Base-by-base conservation (phyloP, 306 rosid genomes). In the Medicago truncatula region DNA sequence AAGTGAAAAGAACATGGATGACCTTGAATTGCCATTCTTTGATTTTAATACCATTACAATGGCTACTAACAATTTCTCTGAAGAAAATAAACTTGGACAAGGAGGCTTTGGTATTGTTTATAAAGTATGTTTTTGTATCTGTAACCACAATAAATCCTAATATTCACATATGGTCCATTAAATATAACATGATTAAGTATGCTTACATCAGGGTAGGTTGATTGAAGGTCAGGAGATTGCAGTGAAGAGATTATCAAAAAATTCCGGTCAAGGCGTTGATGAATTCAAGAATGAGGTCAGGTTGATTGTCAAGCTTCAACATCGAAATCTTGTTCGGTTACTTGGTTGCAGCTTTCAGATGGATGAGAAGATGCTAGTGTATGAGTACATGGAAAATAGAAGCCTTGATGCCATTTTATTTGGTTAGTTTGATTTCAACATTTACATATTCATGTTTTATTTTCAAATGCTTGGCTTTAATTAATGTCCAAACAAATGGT, bases 331-430 rank as follows among this genome's bases (percentile, higher is more conserved):
- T 46, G 97, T 92, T 60, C 82, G 96, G 12, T 58, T 92, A 14
- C 85, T 89, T 20, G 97, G 93, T 70, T 89, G 89, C 83, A 89
- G 90, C 67, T 53, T 92, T 75, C 90, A 86, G 28, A 70, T 31
- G 77, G 91, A 92, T 9, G 97, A 92, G 64, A 89, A 86, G 89
- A 81, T 92, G 83, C 67, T 89, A 49, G 84, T 92, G 70, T 92
- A 92, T 39, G 97, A 92, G 61, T 92, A 88, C 85, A 76, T 92
- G 97, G 91, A 89, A 80, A 88, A 92, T 31, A 86, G 74, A 87
- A 92, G 97, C 84, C 85, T 92, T 43, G 97, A 92, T 84, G 70
- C 67, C 12, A 52, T 89, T 76, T 61, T 89, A 58, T 92, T 92
- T 87, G 78, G 97, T 76, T 79, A 20, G 20, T 31, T 61, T 38